These are phyloP conservation scores for Geosmithia flava DNA, from an alignment of 2,329 filamentous ascomycete genomes.

Conservation along the genomic window DNA sequence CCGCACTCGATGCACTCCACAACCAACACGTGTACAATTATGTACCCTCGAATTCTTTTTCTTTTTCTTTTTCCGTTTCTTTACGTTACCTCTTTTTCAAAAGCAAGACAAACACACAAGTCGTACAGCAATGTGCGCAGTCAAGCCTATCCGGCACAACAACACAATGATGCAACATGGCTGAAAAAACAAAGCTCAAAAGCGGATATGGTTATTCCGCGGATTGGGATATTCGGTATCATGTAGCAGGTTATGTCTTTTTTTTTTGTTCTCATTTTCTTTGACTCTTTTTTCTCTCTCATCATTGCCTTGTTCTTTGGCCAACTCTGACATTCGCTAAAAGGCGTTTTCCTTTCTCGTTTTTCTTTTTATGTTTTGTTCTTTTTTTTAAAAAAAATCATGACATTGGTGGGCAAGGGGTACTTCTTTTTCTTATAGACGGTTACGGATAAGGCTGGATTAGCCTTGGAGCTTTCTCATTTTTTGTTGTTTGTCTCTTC, in stretches of 20 bases:
- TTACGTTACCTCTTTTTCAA: neutral
- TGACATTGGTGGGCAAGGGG: neutral
- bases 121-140: conserved; percentile 2
- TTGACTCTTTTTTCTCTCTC: neutral
- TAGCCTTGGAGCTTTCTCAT: neutral
- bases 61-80: neutral
- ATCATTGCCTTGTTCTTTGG: neutral
- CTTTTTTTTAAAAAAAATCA: neutral
- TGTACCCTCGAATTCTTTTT: neutral
- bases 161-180: neutral
- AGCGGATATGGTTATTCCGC: neutral
- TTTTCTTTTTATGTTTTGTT: neutral
- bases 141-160: neutral
- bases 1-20: neutral
- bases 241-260: neutral
- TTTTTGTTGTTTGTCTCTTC: neutral
- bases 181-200: neutral
- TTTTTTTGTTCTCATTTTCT: neutral
- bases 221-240: neutral
- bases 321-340: neutral
- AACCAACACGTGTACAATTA: neutral
- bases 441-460: neutral
- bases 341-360: neutral
- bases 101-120: neutral
- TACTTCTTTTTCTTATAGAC: neutral